A percentile compares a stretch with the other conserved stretches of the same genome.
Conservation (phyloP, 2,329 filamentous ascomycete genomes). For the Fusarium sp. region DNA sequence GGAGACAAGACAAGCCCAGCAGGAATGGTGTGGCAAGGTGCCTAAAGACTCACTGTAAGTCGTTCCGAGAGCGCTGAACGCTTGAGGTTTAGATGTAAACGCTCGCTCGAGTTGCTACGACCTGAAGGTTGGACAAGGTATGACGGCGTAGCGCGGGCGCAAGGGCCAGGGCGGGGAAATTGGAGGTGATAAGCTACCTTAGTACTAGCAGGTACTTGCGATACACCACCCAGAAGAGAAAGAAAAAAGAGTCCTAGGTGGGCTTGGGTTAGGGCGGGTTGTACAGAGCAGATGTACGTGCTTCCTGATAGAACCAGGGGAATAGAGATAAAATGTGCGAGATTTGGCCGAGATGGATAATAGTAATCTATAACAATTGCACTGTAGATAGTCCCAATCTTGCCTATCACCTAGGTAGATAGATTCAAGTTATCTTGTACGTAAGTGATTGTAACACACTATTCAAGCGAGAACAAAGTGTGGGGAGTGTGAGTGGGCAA, state of each 20-base stretch:
- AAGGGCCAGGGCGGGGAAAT: constrained; percentile 50
- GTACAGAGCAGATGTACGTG: background rate
- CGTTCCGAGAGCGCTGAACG: constrained; percentile 16
- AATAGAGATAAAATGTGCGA: constrained; percentile 4
- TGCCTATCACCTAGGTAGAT: background rate
- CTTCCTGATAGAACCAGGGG: background rate
- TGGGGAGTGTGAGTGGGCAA: constrained; percentile 32
- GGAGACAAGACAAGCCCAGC: constrained; percentile 35
- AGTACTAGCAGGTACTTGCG: constrained; percentile 18
- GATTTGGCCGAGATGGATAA: constrained; percentile 8
- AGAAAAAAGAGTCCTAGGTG: background rate
- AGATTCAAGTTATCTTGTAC: constrained; percentile 9
- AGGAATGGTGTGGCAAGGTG: constrained; percentile 42
- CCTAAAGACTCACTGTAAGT: constrained; percentile 10
- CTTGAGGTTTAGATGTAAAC: constrained; percentile 15
- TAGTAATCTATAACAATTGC: background rate
- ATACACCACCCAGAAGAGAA: background rate
- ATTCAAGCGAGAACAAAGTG: constrained; percentile 22
- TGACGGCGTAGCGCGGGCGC: constrained; percentile 46
- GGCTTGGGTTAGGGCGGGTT: background rate
- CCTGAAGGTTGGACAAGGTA: constrained; percentile 32
- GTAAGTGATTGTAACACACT: constrained; percentile 30
- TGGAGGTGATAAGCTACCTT: constrained; percentile 43
- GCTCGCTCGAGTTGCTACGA: constrained; percentile 20
- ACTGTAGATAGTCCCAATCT: background rate